Evolutionary conservation across 2,329 filamentous ascomycete genomes (phyloP).

Genomic region (Cordyceps cateniannulata): DNA sequence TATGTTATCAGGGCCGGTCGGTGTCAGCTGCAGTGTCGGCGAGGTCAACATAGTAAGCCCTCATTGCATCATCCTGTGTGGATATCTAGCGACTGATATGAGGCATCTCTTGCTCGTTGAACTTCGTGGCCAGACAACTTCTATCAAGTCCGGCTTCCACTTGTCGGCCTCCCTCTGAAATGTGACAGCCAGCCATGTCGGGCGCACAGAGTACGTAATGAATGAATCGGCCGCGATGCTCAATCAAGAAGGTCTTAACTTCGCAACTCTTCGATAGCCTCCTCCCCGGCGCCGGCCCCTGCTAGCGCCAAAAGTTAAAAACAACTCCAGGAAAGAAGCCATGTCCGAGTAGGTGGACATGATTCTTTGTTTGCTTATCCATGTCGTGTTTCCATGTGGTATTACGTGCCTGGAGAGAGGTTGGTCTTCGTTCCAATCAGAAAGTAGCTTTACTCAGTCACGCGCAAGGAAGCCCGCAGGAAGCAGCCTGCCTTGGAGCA

Average conservation of each 20-base stretch:
- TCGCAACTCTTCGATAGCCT: neutral
- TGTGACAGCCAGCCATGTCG: neutral
- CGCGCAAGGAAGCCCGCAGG: neutral
- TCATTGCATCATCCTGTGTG: neutral
- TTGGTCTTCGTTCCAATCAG: neutral
- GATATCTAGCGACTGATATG: neutral
- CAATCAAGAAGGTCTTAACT: neutral
- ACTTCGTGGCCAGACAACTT: no score
- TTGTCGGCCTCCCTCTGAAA: neutral
- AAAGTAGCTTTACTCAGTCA: neutral
- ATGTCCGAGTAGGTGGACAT: neutral
- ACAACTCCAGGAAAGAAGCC: neutral
- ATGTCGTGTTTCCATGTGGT: neutral
- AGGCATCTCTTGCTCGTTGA: no score
- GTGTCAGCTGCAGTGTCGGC: neutral
- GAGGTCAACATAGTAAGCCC: neutral
- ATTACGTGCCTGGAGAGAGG: neutral
- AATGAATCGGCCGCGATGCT: neutral
- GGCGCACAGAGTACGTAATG: neutral
- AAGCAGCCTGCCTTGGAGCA: neutral
- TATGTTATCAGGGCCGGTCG: neutral
- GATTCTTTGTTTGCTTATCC: neutral
- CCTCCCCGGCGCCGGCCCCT: neutral
- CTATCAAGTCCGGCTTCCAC: neutral
- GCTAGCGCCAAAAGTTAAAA: neutral